Base-by-base conservation (phyloP, 768 basidiomycete genomes). In the Suillus bovinus region DNA sequence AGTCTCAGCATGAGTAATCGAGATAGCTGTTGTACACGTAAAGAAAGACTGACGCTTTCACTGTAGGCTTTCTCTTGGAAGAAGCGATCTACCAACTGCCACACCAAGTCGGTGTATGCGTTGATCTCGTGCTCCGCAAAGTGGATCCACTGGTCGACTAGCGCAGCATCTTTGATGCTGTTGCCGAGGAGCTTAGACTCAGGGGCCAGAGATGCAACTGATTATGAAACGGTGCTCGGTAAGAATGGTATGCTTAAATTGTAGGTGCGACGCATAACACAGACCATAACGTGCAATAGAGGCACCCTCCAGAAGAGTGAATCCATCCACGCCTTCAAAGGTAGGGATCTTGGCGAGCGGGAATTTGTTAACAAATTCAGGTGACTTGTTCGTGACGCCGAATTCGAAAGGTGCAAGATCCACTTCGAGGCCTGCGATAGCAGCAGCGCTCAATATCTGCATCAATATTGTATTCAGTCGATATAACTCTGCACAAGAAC, bases 71-170 rank as follows among this genome's bases (percentile, higher is more conserved):
- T 38, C 34, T 38, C 54, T 55, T 14, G 66, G 64, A 24, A 70
- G 63, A 41, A 58, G 49, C 58, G 66, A 68, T 16, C 24, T 14
- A 34, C 70, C 62, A 44, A 66, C 52, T n/a, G 59, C 73, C 22
- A 41, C 58, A 34, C 61, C 61, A 55, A 68, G 31, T 72, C 64
- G 58, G 64, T 75, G 63, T 64, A 61, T 58, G 1, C 8, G 46
- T 63, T n/a, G 34, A 75, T 71, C 52, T 73, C 72, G 13, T 59
- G 61, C 52, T 74, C 72, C 10, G 63, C 68, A 52, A 73, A 73
- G 34, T 73, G 72, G 20, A 73, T 62, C 72, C 72, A 73, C 41
- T 73, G 73, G 52, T 73, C 73, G 1, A 74, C 64, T 31, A 73
- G 70, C 3, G 70, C 71, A 27, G 70, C 60, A 49, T 73, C 73